Base-by-base conservation (phyloP, 305 asterid species). In the Solanum chacoense region DNA sequence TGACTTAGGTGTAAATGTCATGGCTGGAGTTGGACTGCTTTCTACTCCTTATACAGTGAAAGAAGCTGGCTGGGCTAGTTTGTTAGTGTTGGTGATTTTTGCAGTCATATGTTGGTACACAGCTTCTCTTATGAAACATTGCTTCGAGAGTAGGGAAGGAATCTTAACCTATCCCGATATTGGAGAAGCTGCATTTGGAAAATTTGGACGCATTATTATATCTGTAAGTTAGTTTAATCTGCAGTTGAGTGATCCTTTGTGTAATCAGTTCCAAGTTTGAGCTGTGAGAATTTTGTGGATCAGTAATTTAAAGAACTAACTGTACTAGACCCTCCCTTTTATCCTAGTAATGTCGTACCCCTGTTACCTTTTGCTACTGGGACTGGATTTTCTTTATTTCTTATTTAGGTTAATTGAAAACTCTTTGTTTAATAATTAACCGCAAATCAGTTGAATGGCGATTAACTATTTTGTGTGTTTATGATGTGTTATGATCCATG, bases 141-240 rank as follows among this genome's bases (percentile, higher is more conserved):
- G 98, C 94, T 96, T 96, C 38, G 98, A 95, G 90, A 93, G 96
- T 93, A 89, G 88, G 67, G 93, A 92, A 87, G 96, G 95, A 87
- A 96, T 96, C 89, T 71, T 91, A 89, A 92, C 94, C n/a, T 96
- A 93, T 89, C 98, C 98, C 12, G 99, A 96, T 88, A 94, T 95
- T 89, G 99, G 98, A 89, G 95, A 95, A 90, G 98, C 98, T 71
- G 97, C 98, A 74, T 94, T 95, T 88, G 98, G 99, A 88, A 94
- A 90, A 91, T 90, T 76, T 38, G 98, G 98, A 26, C 96, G 98
- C 34, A 89, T 94, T 88, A 31, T 95, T 32, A 88, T 95, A 81
- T 95, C 97, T 91, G 97, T 96, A 93, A 91, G 97, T 92, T 38
- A 55, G 69, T 50, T 65, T 83, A 83, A 50, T 83, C 86, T 18